Base-by-base conservation (phyloP, 2,329 filamentous ascomycete genomes). In the Atkinsonella texensis region DNA sequence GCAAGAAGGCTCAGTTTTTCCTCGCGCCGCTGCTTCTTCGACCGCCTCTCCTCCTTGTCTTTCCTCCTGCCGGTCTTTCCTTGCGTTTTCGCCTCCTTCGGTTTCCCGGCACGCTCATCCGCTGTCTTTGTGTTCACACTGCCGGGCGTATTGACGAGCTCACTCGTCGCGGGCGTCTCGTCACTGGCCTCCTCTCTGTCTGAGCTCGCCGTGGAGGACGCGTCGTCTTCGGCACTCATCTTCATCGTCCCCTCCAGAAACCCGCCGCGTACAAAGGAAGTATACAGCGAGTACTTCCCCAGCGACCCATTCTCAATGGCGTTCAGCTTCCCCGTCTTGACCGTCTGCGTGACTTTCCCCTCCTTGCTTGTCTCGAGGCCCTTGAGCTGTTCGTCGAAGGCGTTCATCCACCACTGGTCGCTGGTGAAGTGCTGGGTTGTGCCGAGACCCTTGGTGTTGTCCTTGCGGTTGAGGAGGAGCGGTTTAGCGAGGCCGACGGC, bases 371-470 rank as follows among this genome's bases (percentile, higher is more conserved):
- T 81, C 63, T 87, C 85, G 50, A 95, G 76, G 4, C 84, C 86
- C 67, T 93, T 86, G 57, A 96, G 72, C 52, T 90, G 89, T 65
- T 89, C 84, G 68, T 97, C 91, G 59, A 95, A 96, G 11, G 93
- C 93, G 53, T 88, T 85, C 68, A 95, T 76, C 93, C 93, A 98
- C 93, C 93, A 98, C 66, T 95, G 89, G 64, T 96, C 91, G 59
- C 75, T 79, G 20, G 77, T 79, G 55, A 75, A 75, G 56, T 81
- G 77, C 53, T 76, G 74, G 66, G 87, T 89, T 64, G 87, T 83
- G 51, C 91, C 91, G 5, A 97, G 74, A 23, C 91, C 91, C 50
- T 87, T 75, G 31, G 79, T 85, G 66, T 95, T 86, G 60, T 84
- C 77, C 68, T 95, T 95, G 60, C 87, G 84, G 53, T 85, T 83